Evolutionary conservation across 805 yeast species (phyloP).

Genomic region (Lipomyces sp.): DNA sequence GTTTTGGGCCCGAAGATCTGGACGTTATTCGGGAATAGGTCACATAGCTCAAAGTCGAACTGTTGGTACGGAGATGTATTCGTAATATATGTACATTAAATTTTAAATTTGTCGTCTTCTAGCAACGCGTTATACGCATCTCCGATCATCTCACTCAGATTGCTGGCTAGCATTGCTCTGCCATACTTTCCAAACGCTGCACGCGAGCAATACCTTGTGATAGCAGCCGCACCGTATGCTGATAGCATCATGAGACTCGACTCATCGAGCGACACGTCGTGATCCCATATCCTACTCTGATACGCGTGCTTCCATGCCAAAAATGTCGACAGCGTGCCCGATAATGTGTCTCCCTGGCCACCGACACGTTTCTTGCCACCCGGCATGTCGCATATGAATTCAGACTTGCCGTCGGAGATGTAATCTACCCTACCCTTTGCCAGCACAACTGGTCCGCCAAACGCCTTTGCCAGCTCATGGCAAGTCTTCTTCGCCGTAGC

Average conservation of each 20-base stretch:
- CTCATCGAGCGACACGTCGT: constrained; percentile 45
- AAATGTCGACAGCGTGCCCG: constrained; percentile 84
- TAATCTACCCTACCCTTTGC: constrained; percentile 74
- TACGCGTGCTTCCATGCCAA: constrained; percentile 79
- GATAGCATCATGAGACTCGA: constrained; percentile 47
- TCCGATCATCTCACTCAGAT: constrained; percentile 71
- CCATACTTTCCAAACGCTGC: constrained; percentile 69
- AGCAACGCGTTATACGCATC: constrained; percentile 61
- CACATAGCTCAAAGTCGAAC: too few species aligned
- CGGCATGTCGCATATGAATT: constrained; percentile 51
- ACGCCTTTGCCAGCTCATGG: constrained; percentile 52
- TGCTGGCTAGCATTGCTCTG: constrained; percentile 84
- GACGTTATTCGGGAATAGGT: constrained; percentile 12
- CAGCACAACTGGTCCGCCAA: constrained; percentile 66
- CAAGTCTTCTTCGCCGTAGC: constrained; percentile 29
- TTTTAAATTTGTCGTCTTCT: constrained; percentile 22
- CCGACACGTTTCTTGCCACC: constrained; percentile 88
- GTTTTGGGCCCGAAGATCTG: constrained; percentile 83
- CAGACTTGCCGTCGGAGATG: constrained; percentile 57
- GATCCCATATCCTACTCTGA: constrained; percentile 63
- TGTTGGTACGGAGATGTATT: not conserved
- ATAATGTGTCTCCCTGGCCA: constrained; percentile 94
- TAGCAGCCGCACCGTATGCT: constrained; percentile 70
- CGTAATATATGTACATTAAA: constrained; percentile 17
- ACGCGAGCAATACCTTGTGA: constrained; percentile 68